Percentiles rank a stretch among this genome's conserved stretches.
Evolutionary conservation across 202 grass and related monocot species (phyloP).

Genomic region (Miscanthus sacchariflorus): DNA sequence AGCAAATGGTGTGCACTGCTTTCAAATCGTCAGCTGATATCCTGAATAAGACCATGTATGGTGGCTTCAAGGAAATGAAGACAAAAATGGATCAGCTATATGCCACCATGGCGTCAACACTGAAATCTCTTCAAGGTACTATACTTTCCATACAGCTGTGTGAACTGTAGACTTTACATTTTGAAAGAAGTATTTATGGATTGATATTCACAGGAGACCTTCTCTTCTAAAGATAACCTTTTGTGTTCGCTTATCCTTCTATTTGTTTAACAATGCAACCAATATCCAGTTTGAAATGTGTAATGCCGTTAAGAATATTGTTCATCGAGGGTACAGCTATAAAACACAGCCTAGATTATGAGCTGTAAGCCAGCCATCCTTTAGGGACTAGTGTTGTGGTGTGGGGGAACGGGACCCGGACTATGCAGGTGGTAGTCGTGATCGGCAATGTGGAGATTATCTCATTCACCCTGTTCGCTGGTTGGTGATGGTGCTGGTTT

Average conservation of each 20-base stretch:
- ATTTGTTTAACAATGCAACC: slow-evolving; percentile 28
- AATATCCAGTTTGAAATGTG: slow-evolving; percentile 14
- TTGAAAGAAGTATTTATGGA: background rate
- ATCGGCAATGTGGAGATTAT: no score
- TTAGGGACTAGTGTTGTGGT: background rate
- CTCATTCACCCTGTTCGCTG: no score
- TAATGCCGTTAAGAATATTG: background rate
- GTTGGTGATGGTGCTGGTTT: no score
- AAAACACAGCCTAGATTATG: slow-evolving; percentile 6
- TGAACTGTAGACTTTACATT: slow-evolving; percentile 13
- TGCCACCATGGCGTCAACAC: slow-evolving; percentile 74
- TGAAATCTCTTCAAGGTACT: slow-evolving; percentile 88
- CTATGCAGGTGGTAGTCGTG: background rate
- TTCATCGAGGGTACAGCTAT: background rate
- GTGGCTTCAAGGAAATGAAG: slow-evolving; percentile 84
- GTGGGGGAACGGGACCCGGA: background rate
- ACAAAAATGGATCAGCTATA: slow-evolving; percentile 90
- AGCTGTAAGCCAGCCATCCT: slow-evolving; percentile 11
- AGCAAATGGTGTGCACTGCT: slow-evolving; percentile 91
- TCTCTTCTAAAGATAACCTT: slow-evolving; percentile 3
- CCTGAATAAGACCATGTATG: slow-evolving; percentile 80
- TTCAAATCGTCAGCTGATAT: slow-evolving; percentile 92
- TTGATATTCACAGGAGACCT: slow-evolving; percentile 3
- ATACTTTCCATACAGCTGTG: slow-evolving; percentile 20
- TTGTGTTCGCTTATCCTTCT: slow-evolving; percentile 28